Conservation (phyloP, 2,329 filamentous ascomycete species). For the Sporothrix protearum region DNA sequence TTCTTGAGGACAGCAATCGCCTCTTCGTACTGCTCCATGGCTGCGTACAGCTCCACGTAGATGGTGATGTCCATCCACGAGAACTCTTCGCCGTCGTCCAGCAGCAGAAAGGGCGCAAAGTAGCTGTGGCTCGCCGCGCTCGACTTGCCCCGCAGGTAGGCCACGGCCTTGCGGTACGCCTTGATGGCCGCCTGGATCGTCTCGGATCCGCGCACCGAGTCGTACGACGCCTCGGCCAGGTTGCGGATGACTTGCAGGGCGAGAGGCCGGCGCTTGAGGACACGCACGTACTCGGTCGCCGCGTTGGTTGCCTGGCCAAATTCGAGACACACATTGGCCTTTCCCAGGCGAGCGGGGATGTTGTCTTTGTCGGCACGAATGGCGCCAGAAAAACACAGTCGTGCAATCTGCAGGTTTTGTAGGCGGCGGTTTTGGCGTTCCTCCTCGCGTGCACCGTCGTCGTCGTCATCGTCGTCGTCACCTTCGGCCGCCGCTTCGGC, state of each 20-base stretch:
- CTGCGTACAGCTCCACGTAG: slow-evolving; percentile 75
- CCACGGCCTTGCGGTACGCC: slow-evolving; percentile 49
- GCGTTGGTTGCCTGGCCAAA: slow-evolving; percentile 53
- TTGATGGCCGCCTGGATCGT: slow-evolving; percentile 43
- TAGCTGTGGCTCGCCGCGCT: slow-evolving; percentile 26
- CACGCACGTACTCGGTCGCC: slow-evolving; percentile 54
- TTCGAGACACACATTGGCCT: slow-evolving; percentile 56
- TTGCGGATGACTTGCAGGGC: slow-evolving; percentile 55
- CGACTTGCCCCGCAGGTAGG: slow-evolving; percentile 36
- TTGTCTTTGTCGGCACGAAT: slow-evolving; percentile 56
- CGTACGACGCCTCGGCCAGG: slow-evolving; percentile 55
- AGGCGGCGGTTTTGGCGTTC: slow-evolving; percentile 29
- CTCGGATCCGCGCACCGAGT: slow-evolving; percentile 46
- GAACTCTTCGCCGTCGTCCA: slow-evolving; percentile 40
- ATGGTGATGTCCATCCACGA: slow-evolving; percentile 82
- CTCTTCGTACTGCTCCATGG: slow-evolving; percentile 58
- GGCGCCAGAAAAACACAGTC: slow-evolving; percentile 58
- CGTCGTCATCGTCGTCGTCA: slow-evolving; percentile 42
- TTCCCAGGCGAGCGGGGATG: slow-evolving; percentile 55
- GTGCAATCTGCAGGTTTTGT: slow-evolving; percentile 51
- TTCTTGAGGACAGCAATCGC: slow-evolving; percentile 68
- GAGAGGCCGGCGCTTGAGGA: slow-evolving; percentile 50
- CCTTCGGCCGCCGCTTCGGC: slow-evolving; percentile 32
- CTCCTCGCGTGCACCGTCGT: slow-evolving; percentile 27
- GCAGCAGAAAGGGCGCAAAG: slow-evolving; percentile 24